Conservation (phyloP, 2,329 filamentous ascomycete genomes). For the Ploettnerulaceae sp. region DNA sequence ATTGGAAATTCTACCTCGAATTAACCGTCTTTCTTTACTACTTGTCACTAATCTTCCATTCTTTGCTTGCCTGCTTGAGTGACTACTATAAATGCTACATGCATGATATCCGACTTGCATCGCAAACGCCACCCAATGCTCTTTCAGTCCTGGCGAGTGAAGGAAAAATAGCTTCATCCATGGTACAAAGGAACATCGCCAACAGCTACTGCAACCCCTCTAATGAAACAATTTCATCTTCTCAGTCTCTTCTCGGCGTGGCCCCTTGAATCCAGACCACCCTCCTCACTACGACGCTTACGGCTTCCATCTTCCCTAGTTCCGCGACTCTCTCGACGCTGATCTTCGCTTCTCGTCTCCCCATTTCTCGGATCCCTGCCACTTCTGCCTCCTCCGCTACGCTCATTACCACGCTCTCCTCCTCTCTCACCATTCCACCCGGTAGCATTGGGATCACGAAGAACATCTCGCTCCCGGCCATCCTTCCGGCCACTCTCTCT, state of each 20-base stretch:
- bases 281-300: constrained; percentile 32
- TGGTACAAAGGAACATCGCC: constrained; percentile 11
- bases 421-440: constrained; percentile 24
- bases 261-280: constrained; percentile 27
- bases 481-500: constrained; percentile 25
- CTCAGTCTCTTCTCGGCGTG: constrained; percentile 27
- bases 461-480: constrained; percentile 21
- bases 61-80: too few relatives aligned
- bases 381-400: constrained; percentile 21
- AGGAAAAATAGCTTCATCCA: background rate
- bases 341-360: constrained; percentile 20
- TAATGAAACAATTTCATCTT: constrained; percentile 17
- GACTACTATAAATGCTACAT: too few relatives aligned
- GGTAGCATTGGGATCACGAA: constrained; percentile 23
- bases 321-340: constrained; percentile 27
- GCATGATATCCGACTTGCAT: too few relatives aligned
- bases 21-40: too few relatives aligned
- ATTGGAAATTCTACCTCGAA: too few relatives aligned
- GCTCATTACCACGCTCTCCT: constrained; percentile 15
- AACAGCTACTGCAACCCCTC: background rate
- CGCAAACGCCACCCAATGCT: too few relatives aligned
- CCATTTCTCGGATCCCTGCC: constrained; percentile 16
- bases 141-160: too few relatives aligned
- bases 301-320: constrained; percentile 26
- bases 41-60: too few relatives aligned